Evolutionary conservation across 768 basidiomycete species (phyloP), one percentile per base, ranked within the genome.

Genomic region (Chalciporus chontae): DNA sequence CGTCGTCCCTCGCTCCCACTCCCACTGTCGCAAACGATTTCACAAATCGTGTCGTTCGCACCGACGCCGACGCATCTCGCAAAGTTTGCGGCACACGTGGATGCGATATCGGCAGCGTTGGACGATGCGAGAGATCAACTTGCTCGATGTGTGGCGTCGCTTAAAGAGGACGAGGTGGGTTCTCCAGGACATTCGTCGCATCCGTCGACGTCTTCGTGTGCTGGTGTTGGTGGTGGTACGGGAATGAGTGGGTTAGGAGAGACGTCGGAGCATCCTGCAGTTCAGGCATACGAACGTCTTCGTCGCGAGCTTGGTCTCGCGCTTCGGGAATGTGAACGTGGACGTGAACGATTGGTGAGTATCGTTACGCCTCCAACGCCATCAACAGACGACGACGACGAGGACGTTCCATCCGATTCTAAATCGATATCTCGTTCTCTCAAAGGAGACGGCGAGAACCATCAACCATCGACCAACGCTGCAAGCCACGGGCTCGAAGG

Each of bases 261-360:
- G 51, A 44, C 67, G 0, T 41, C 58, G 0, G 73, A 75, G 15
- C 70, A 75, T 46, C 75, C 76, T 2, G 81, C 85, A 1, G 55
- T 92, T 26, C 78, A 77, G 44, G 83, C 86, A 6, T 92, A 90
- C 62, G 90, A 91, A 48, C 73, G 83, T 0, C 72, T 92, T 14
- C 77, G 90, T 10, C 77, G 81, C 5, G 87, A 91, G 58, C 76
- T 93, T 8, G 90, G 90, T 8, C 66, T 85, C 19, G 90, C 88
- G 1, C 68, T 92, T 26, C 71, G 89, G 7, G 90, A 92, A 59
- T 92, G 88, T 61, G 90, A 92, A 66, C 78, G 90, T 8, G 90
- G 90, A 0, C 73, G 85, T 15, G 84, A 81, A 36, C 76, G 77
- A 15, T 70, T 92, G 27, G 56, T 84, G 2, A 77, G 80, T 43